These are phyloP conservation scores for Blastocladiella emersonii DNA, from an alignment of 371 early-diverging fungal genomes.

Conservation along the genomic window DNA sequence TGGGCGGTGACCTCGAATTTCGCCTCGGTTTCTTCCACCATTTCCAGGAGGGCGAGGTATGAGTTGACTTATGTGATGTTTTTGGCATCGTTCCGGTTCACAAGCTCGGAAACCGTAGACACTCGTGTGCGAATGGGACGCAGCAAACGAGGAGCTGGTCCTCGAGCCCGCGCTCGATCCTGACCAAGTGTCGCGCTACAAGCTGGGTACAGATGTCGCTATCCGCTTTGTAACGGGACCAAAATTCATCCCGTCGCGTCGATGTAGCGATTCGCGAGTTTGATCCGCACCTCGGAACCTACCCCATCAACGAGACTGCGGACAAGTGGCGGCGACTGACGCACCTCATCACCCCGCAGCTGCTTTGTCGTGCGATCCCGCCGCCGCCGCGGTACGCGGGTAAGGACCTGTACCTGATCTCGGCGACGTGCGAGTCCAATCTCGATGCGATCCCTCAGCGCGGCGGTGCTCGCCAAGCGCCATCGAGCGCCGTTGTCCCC, in stretches of 20 bases:
- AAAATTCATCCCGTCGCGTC: not conserved
- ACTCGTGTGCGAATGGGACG: slow-evolving; percentile 55
- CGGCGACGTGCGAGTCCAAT: slow-evolving; percentile 12
- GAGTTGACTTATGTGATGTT: not conserved
- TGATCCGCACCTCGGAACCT: slow-evolving; percentile 71
- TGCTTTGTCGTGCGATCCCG: slow-evolving; percentile 44
- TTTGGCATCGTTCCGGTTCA: not conserved
- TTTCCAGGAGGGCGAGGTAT: slow-evolving; percentile 50
- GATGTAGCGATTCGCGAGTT: slow-evolving; percentile 53
- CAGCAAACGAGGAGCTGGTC: slow-evolving; percentile 35
- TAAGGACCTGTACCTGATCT: slow-evolving; percentile 7
- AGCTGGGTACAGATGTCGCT: slow-evolving; percentile 12
- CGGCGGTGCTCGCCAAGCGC: slow-evolving; percentile 11
- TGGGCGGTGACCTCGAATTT: slow-evolving; percentile 35
- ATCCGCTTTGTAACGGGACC: not conserved
- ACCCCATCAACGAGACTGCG: slow-evolving; percentile 52
- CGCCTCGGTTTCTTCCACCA: slow-evolving; percentile 60
- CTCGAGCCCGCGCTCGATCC: slow-evolving; percentile 30
- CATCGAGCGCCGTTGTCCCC: slow-evolving; percentile 8
- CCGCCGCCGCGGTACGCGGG: slow-evolving; percentile 36
- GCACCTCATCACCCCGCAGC: slow-evolving; percentile 36
- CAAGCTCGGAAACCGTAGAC: slow-evolving; percentile 26
- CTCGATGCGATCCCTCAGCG: slow-evolving; percentile 5
- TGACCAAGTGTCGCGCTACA: slow-evolving; percentile 28
- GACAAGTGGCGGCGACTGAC: slow-evolving; percentile 58